Conservation (phyloP, 805 yeast genomes). For the Yarrowia divulgata region DNA sequence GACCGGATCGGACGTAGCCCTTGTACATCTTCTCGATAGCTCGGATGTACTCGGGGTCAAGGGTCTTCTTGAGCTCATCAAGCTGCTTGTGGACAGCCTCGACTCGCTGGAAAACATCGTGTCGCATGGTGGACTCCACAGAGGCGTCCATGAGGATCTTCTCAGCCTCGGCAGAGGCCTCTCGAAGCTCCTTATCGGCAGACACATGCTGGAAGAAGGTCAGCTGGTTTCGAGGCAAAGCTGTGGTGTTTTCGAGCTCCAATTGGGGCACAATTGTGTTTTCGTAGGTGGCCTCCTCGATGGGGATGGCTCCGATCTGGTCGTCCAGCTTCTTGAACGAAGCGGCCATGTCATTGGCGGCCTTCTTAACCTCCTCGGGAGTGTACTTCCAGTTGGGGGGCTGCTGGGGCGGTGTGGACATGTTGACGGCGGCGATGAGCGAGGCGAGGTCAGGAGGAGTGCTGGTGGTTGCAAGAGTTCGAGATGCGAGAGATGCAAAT, state of each 20-base stretch:
- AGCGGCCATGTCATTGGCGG: conserved; percentile 19
- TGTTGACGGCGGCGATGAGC: conserved; percentile 14
- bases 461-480: conserved; percentile 12
- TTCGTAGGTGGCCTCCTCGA: conserved; percentile 61
- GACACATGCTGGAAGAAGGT: conserved; percentile 79
- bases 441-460: conserved; percentile 27
- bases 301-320: conserved; percentile 55
- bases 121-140: conserved; percentile 71
- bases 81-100: conserved; percentile 57
- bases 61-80: conserved; percentile 40
- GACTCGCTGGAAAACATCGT: conserved; percentile 68
- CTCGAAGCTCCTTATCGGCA: conserved; percentile 66
- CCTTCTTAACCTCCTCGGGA: conserved; percentile 24
- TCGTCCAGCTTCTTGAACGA: conserved; percentile 57
- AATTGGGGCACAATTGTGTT: conserved; percentile 63
- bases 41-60: conserved; percentile 64
- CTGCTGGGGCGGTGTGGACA: conserved; percentile 38
- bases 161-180: conserved; percentile 71
- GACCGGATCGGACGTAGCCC: conserved; percentile 71
- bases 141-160: conserved; percentile 61
- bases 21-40: conserved; percentile 64
- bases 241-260: conserved; percentile 58
- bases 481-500: background rate
- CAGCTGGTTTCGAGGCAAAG: conserved; percentile 58
- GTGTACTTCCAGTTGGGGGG: conserved; percentile 38